Evolutionary conservation across 768 basidiomycete genomes (phyloP).

Genomic region (Macrolepiota dolichaula): DNA sequence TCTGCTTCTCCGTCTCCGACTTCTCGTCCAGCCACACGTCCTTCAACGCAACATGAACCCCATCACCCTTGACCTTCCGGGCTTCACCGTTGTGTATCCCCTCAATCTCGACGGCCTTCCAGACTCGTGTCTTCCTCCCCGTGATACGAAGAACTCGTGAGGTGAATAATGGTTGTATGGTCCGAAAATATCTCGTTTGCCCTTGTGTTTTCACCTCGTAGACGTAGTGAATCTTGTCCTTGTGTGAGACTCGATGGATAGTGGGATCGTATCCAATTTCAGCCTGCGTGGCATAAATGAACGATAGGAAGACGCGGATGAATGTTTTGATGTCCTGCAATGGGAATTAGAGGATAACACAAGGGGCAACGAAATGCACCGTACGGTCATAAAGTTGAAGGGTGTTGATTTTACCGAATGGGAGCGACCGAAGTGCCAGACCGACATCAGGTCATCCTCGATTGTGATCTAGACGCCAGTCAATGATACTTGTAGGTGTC

Average conservation of each 20-base stretch:
- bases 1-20: conserved; percentile 11
- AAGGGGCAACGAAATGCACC: background rate
- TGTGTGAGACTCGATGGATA: background rate
- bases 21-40: conserved; percentile 17
- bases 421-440: conserved; percentile 8
- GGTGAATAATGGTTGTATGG: background rate
- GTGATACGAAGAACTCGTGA: conserved; percentile 6
- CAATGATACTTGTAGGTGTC: no score
- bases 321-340: conserved; percentile 3
- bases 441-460: background rate
- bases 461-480: background rate
- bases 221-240: background rate
- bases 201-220: background rate
- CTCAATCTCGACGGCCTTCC: conserved; percentile 9
- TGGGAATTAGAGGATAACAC: background rate
- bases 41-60: conserved; percentile 12
- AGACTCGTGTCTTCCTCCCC: conserved; percentile 13
- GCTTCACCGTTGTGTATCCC: background rate
- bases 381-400: background rate
- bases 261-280: conserved; percentile 8
- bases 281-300: background rate
- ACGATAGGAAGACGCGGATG: conserved; percentile 1
- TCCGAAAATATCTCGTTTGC: background rate
- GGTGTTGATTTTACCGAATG: background rate
- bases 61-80: background rate